Conservation (phyloP, 495 filamentous ascomycete species). For the Aspergillus ellipticus region DNA sequence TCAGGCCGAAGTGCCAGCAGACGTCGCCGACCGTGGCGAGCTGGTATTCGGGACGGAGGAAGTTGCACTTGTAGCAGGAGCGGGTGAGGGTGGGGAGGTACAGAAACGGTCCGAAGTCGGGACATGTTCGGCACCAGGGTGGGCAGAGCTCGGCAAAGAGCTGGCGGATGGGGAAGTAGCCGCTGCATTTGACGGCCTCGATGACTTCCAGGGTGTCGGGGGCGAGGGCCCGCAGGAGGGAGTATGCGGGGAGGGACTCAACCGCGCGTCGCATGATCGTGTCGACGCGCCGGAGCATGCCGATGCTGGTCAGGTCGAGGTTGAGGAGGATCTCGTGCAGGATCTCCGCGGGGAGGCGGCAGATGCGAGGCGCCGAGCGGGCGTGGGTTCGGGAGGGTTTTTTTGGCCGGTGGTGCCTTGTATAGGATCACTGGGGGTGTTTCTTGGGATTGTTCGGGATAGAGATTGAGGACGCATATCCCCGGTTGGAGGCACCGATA, state of each 20-base stretch:
- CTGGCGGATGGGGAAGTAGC: constrained; percentile 1
- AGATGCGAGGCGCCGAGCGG: neutral
- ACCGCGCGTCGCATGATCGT: neutral
- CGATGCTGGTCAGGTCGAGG: constrained; percentile 8
- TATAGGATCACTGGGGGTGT: too few relatives aligned
- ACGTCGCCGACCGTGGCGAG: neutral
- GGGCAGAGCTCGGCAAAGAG: constrained; percentile 12
- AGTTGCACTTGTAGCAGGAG: constrained; percentile 10
- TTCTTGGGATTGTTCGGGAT: too few relatives aligned
- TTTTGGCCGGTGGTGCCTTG: too few relatives aligned
- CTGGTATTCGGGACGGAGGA: neutral
- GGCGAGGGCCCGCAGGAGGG: constrained; percentile 8
- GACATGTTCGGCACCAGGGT: constrained; percentile 11
- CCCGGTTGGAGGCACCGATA: too few relatives aligned
- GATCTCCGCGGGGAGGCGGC: constrained; percentile 5
- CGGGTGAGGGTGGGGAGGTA: constrained; percentile 9
- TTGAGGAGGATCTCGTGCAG: constrained; percentile 9
- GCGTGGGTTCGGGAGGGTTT: too few relatives aligned
- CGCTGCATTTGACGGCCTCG: neutral
- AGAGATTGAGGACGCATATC: too few relatives aligned
- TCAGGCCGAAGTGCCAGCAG: constrained; percentile 1
- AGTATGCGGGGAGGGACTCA: constrained; percentile 11
- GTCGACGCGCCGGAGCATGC: constrained; percentile 11
- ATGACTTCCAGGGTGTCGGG: constrained; percentile 8
- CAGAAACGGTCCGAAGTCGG: constrained; percentile 12